Percentiles rank a stretch among this genome's conserved stretches.
Conservation (phyloP, 129 eudicot genomes). For the Solidago caesia region DNA sequence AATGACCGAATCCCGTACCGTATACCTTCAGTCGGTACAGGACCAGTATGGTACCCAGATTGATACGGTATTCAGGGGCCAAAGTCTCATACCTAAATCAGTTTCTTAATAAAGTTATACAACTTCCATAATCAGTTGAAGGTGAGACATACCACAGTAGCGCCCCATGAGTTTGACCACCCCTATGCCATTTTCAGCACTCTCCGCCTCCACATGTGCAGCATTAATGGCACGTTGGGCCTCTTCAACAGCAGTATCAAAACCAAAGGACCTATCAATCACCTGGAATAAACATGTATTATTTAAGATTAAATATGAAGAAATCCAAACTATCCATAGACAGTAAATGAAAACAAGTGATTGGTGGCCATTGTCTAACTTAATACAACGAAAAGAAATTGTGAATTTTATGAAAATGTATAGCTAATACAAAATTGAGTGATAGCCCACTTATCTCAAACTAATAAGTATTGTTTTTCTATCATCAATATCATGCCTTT, state of each 20-base stretch:
- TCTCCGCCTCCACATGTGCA: conserved; percentile 46
- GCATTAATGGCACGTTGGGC: conserved; percentile 51
- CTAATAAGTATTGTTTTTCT: background rate
- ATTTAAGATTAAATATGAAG: background rate
- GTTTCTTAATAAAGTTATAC: too few relatives aligned
- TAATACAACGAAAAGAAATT: conserved; percentile 6
- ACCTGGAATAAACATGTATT: conserved; percentile 46
- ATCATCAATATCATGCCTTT: conserved; percentile 9
- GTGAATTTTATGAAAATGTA: conserved; percentile 3
- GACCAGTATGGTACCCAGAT: too few relatives aligned
- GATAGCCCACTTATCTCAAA: conserved; percentile 2
- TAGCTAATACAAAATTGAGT: background rate
- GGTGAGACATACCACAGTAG: conserved; percentile 34
- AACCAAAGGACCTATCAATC: conserved; percentile 72
- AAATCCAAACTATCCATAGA: conserved; percentile 14
- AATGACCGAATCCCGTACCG: too few relatives aligned
- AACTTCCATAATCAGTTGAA: background rate
- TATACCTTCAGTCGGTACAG: too few relatives aligned
- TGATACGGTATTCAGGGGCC: too few relatives aligned
- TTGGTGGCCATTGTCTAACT: conserved; percentile 8
- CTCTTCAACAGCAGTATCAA: conserved; percentile 45
- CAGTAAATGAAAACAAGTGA: background rate
- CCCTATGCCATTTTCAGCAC: conserved; percentile 44
- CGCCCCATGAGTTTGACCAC: conserved; percentile 45
- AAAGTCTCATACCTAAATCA: too few relatives aligned